A percentile compares a stretch with the other conserved stretches of the same genome.
phyloP scores from a whole-genome alignment of 1,284 basidiomycete genomes.

The Cryptococcus deneoformans region DNA sequence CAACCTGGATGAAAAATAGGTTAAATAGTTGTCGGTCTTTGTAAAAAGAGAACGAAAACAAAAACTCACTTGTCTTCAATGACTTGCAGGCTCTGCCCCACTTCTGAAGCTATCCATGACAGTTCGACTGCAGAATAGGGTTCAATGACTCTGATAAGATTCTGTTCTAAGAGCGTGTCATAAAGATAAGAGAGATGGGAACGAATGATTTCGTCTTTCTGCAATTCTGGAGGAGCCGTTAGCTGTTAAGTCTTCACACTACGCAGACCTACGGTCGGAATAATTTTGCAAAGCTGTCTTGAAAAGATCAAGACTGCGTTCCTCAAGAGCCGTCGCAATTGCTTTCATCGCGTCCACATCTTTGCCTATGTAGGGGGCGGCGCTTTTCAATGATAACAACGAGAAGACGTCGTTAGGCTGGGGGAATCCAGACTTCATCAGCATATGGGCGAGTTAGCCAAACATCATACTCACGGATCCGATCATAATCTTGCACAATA shows the following conservation, averaged over 20 bases:
- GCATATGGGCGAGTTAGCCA: background rate
- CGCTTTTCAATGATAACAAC: conserved; percentile 81
- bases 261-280: conserved; percentile 63
- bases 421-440: conserved; percentile 1
- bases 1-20: conserved; percentile 55
- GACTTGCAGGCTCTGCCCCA: conserved; percentile 84
- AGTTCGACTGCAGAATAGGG: conserved; percentile 93
- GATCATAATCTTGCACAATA: conserved; percentile 97
- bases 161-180: conserved; percentile 94
- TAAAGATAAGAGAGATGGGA: conserved; percentile 90
- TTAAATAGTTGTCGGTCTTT: background rate
- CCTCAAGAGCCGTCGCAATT: conserved; percentile 88
- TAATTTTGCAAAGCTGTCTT: conserved; percentile 85
- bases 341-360: conserved; percentile 96
- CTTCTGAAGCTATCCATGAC: conserved; percentile 80
- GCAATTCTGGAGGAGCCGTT: conserved; percentile 63
- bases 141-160: conserved; percentile 89
- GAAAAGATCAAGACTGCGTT: conserved; percentile 83
- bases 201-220: conserved; percentile 89
- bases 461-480: conserved; percentile 63
- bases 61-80: conserved; percentile 84
- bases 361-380: conserved; percentile 70
- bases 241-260: background rate
- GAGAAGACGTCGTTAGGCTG: conserved; percentile 91
- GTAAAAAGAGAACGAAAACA: background rate